Conservation (phyloP, 2,329 filamentous ascomycete species). For the Colletotrichum cereale region DNA sequence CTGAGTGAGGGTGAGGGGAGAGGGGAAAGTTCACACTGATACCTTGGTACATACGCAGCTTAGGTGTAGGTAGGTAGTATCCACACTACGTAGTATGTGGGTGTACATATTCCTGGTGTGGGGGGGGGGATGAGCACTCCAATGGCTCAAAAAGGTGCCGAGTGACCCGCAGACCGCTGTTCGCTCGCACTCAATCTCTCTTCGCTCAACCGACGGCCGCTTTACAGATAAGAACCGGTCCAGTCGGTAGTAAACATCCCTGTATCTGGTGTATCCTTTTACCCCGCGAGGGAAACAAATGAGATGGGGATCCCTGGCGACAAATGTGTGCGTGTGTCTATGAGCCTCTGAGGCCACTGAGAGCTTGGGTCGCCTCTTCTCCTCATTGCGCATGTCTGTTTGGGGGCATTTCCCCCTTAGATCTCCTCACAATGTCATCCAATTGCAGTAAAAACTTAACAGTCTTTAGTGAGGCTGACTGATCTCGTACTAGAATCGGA, state of each 20-base stretch:
- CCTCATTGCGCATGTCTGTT: background rate
- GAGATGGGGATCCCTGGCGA: conserved; percentile 20
- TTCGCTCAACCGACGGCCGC: background rate
- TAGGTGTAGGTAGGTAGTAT: background rate
- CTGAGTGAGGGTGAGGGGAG: background rate
- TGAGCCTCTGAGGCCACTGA: conserved; percentile 32
- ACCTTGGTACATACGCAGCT: no score
- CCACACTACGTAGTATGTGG: background rate
- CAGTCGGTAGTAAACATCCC: conserved; percentile 22
- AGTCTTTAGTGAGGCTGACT: conserved; percentile 2
- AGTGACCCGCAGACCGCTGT: conserved; percentile 34
- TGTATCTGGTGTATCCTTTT: conserved; percentile 5
- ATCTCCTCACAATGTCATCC: conserved; percentile 14
- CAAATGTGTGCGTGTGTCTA: background rate
- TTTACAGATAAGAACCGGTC: conserved; percentile 9
- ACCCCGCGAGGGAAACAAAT: conserved; percentile 30
- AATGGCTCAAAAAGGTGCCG: conserved; percentile 18
- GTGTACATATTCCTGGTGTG: conserved; percentile 16
- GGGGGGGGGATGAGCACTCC: background rate
- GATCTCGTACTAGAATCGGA: background rate
- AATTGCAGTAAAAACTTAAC: conserved; percentile 1
- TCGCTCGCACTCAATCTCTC: background rate
- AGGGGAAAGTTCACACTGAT: background rate
- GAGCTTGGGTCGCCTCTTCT: background rate
- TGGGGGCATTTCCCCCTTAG: background rate